These are phyloP conservation scores for Entomortierella parvispora DNA, from an alignment of 192 early-diverging fungal species.

Conservation along the genomic window DNA sequence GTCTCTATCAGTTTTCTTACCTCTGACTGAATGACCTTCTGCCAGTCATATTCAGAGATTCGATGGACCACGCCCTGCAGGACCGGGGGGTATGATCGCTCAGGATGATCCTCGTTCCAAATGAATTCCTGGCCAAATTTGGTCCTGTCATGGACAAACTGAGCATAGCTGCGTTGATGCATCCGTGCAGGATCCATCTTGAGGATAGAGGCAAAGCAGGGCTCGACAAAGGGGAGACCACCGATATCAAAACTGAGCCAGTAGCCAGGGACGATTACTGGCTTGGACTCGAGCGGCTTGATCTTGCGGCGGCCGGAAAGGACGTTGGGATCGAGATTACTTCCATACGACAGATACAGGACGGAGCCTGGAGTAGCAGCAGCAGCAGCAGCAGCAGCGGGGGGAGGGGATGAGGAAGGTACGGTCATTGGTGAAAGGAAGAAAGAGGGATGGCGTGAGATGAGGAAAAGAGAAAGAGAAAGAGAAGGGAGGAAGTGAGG, in stretches of 20 bases:
- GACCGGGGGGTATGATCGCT: background rate
- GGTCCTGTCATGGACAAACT: conserved; percentile 4
- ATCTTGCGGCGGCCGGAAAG: conserved; percentile 15
- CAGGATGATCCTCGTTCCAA: conserved; percentile 2
- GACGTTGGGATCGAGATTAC: conserved; percentile 8
- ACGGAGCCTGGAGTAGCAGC: background rate
- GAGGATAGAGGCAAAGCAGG: conserved; percentile 25
- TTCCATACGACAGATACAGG: conserved; percentile 13
- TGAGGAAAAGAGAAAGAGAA: background rate
- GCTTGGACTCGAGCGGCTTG: background rate
- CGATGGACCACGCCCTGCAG: conserved; percentile 21
- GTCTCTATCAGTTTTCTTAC: background rate
- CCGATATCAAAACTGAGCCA: conserved; percentile 17
- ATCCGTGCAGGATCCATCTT: background rate
- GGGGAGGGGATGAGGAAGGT: background rate
- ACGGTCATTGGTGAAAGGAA: background rate
- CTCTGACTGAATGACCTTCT: conserved; percentile 1
- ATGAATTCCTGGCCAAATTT: conserved; percentile 8
- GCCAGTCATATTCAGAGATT: conserved; percentile 10
- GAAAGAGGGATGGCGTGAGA: background rate
- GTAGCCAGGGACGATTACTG: conserved; percentile 16
- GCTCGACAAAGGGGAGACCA: conserved; percentile 14
- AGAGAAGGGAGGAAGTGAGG: background rate
- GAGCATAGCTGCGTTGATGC: conserved; percentile 12
- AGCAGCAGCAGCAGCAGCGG: conserved; percentile 1